These are phyloP conservation scores for Pseudoscleropodium purum DNA, from an alignment of 225 moss, liverwort and hornwort genomes.

Conservation along the genomic window DNA sequence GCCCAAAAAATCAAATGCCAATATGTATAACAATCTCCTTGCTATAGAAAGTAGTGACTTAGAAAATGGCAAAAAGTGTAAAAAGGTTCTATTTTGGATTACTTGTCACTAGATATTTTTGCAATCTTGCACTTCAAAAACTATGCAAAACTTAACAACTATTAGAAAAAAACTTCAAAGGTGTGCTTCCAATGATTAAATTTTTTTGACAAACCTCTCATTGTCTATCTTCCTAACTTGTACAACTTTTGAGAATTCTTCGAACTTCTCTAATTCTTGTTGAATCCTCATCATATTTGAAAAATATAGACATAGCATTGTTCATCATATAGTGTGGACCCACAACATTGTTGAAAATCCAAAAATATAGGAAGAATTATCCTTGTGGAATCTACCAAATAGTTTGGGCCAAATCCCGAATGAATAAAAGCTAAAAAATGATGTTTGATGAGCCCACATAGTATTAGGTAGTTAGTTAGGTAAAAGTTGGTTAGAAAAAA, in stretches of 20 bases:
- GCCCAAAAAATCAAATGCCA: background rate
- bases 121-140: background rate
- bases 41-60: background rate
- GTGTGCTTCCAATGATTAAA: no score
- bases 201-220: background rate
- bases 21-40: fast-evolving
- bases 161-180: background rate
- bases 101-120: fast-evolving
- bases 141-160: background rate
- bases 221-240: background rate
- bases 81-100: background rate
- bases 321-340: fast-evolving
- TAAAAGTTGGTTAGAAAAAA: no score
- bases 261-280: background rate
- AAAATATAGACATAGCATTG: no score
- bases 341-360: background rate
- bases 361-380: background rate
- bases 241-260: background rate
- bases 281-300: background rate
- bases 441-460: no score
- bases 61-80: background rate
- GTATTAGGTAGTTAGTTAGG: no score
- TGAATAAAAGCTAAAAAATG: no score
- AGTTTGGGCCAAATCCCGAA: no score
- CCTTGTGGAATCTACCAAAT: no score